These are phyloP conservation scores for Wickerhamomyces sp. DNA, from an alignment of 1,139 yeast species.

Conservation along the genomic window DNA sequence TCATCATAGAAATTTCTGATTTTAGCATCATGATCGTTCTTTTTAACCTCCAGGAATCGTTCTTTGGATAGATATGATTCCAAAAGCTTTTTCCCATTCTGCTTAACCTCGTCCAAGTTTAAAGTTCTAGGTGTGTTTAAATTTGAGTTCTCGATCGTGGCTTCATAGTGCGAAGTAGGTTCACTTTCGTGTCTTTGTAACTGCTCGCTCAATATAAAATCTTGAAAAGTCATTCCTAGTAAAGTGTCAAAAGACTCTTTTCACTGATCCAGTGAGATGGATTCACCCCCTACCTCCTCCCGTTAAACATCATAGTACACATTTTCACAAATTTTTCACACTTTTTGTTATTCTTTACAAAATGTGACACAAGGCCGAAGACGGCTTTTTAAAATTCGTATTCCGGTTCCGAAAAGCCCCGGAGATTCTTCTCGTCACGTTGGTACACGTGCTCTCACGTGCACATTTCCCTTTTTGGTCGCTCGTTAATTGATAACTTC, in stretches of 20 bases:
- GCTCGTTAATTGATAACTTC: no score
- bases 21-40: slow-evolving; percentile 5
- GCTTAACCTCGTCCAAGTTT: slow-evolving; percentile 3
- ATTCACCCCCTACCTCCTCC: no score
- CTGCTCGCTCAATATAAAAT: slow-evolving; percentile 9
- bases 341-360: no score
- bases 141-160: background rate
- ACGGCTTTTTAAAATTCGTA: no score
- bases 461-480: no score
- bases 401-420: no score
- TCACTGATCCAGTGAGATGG: background rate
- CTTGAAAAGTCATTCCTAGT: slow-evolving; percentile 11
- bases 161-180: background rate
- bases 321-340: no score
- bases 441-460: no score
- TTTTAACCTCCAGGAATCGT: slow-evolving; percentile 8
- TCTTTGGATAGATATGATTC: slow-evolving; percentile 10
- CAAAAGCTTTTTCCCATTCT: background rate
- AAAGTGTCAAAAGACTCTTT: background rate
- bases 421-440: no score
- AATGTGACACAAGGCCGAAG: no score
- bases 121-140: background rate
- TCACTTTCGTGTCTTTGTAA: slow-evolving; percentile 7
- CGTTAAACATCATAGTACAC: no score
- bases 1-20: slow-evolving; percentile 20